Percentiles rank a stretch among this genome's conserved stretches.
Conservation (phyloP, 2,329 filamentous ascomycete genomes). For the Colletotrichum chlorophyti region DNA sequence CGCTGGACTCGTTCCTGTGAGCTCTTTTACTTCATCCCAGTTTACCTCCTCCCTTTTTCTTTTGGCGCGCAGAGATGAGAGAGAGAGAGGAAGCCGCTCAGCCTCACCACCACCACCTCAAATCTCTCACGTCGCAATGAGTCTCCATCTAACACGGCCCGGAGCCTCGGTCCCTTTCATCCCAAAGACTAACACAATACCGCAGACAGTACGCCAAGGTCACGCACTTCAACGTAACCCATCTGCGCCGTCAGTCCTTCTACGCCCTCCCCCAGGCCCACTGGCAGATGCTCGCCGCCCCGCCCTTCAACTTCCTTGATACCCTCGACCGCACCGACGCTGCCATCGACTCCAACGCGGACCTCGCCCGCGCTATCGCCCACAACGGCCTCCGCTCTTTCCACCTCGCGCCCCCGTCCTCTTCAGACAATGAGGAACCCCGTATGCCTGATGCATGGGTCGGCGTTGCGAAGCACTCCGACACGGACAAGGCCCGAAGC, state of each 20-base stretch:
- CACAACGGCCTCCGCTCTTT: slow-evolving; percentile 73
- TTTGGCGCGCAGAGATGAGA: background rate
- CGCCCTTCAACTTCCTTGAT: slow-evolving; percentile 84
- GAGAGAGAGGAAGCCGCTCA: background rate
- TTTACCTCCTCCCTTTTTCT: slow-evolving; percentile 10
- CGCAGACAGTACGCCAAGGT: slow-evolving; percentile 81
- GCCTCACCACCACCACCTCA: slow-evolving; percentile 31
- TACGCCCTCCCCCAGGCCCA: slow-evolving; percentile 87
- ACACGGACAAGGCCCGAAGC: slow-evolving; percentile 90
- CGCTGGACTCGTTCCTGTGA: slow-evolving; percentile 90
- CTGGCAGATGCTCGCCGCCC: slow-evolving; percentile 80
- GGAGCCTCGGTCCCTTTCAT: no score
- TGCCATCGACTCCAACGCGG: slow-evolving; percentile 87
- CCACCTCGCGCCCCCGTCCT: slow-evolving; percentile 48
- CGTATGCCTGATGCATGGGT: slow-evolving; percentile 69
- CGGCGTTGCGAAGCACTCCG: slow-evolving; percentile 72
- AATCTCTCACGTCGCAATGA: slow-evolving; percentile 1
- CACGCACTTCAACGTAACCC: slow-evolving; percentile 89
- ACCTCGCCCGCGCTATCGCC: slow-evolving; percentile 81
- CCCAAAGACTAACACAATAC: background rate
- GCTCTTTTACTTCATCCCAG: no score
- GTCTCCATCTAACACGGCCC: background rate
- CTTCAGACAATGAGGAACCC: slow-evolving; percentile 46
- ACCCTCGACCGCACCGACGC: slow-evolving; percentile 81
- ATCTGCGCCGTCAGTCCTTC: slow-evolving; percentile 88